phyloP scores from a whole-genome alignment of 2,329 filamentous ascomycete genomes.

The Ceratocystis alfenasii region DNA sequence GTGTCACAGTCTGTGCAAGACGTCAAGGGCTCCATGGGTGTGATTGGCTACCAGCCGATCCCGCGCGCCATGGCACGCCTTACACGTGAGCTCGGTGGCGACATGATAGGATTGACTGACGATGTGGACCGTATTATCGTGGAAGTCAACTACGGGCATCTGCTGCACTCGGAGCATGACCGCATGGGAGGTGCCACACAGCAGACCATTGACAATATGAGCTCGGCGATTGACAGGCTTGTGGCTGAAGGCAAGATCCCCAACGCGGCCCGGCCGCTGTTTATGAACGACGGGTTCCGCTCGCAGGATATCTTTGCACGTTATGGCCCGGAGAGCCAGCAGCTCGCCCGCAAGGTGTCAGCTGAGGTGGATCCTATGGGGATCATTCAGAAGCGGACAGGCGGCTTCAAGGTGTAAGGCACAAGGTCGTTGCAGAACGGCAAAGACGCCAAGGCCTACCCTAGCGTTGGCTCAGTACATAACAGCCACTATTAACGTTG shows the following conservation, averaged over 20 bases:
- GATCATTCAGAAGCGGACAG: conserved; percentile 29
- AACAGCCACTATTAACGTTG: no score
- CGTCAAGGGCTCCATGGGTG: conserved; percentile 24
- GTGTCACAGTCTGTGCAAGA: conserved; percentile 24
- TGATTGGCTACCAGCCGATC: conserved; percentile 33
- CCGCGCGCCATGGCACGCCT: conserved; percentile 30
- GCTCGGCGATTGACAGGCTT: conserved; percentile 23
- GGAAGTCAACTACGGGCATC: conserved; percentile 24
- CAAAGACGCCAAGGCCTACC: not conserved
- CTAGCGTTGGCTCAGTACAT: no score
- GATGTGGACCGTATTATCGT: conserved; percentile 26
- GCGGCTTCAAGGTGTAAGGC: conserved; percentile 27
- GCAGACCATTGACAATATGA: conserved; percentile 22
- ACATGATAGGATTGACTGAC: conserved; percentile 30
- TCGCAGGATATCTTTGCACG: conserved; percentile 32
- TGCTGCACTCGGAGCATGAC: conserved; percentile 21
- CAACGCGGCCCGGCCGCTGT: conserved; percentile 25
- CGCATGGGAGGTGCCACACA: conserved; percentile 24
- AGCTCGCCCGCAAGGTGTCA: conserved; percentile 26
- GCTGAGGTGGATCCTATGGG: conserved; percentile 29
- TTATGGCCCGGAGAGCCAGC: conserved; percentile 32
- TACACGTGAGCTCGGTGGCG: conserved; percentile 32
- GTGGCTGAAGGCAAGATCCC: conserved; percentile 14
- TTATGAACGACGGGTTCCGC: conserved; percentile 35
- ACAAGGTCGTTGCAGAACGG: not conserved